Percentiles rank a stretch among this genome's conserved stretches.
Conservation (phyloP, 805 yeast species). For the Lachancea waltii region DNA sequence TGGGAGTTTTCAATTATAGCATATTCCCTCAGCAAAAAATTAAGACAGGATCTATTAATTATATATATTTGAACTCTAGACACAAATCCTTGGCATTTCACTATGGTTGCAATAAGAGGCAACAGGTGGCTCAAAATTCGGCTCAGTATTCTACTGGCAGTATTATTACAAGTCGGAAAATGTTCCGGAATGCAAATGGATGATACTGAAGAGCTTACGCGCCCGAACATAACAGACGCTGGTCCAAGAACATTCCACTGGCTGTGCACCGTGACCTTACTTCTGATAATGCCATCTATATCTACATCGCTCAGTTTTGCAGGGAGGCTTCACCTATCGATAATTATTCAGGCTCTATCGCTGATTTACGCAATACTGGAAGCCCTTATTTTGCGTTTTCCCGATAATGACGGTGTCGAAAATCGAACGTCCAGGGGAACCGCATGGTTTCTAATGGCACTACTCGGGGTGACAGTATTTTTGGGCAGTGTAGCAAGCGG, state of each 20-base stretch:
- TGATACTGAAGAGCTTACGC: slow-evolving; percentile 27
- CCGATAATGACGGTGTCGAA: slow-evolving; percentile 60
- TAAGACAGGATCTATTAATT: too few relatives aligned
- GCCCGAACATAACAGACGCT: slow-evolving; percentile 39
- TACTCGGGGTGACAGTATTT: slow-evolving; percentile 41
- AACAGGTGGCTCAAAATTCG: too few relatives aligned
- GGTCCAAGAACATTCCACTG: slow-evolving; percentile 58
- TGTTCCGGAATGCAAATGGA: slow-evolving; percentile 29
- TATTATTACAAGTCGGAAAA: background rate
- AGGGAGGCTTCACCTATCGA: slow-evolving; percentile 39
- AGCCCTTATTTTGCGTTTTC: slow-evolving; percentile 50
- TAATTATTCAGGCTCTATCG: slow-evolving; percentile 41
- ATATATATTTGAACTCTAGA: too few relatives aligned
- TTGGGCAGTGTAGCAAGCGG: slow-evolving; percentile 53
- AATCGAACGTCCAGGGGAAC: slow-evolving; percentile 63
- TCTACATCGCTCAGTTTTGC: slow-evolving; percentile 52
- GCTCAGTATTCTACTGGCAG: background rate
- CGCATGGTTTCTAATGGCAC: slow-evolving; percentile 49
- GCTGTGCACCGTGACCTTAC: slow-evolving; percentile 42
- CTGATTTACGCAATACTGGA: slow-evolving; percentile 51
- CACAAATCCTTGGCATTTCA: too few relatives aligned
- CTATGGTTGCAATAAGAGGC: background rate
- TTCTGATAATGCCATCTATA: slow-evolving; percentile 52
- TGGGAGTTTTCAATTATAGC: too few relatives aligned
- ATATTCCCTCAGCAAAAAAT: too few relatives aligned